phyloP scores from a whole-genome alignment of 2,329 filamentous ascomycete species.

The Pseudogymnoascus sp. region DNA sequence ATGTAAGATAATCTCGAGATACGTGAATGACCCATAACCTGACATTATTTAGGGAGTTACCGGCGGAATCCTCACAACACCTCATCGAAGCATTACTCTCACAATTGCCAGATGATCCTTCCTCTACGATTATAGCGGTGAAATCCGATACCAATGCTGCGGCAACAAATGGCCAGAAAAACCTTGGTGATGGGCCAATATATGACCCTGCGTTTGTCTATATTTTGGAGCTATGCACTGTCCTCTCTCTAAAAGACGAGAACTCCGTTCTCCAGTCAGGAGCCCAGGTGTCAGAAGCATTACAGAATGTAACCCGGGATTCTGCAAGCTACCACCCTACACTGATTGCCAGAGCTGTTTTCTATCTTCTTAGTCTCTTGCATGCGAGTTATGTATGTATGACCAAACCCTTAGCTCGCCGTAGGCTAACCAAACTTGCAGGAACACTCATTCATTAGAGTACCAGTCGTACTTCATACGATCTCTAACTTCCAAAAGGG shows the following conservation, averaged over 20 bases:
- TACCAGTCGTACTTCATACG: slow-evolving; percentile 82
- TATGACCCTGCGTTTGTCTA: slow-evolving; percentile 88
- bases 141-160: slow-evolving; percentile 72
- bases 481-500: slow-evolving; percentile 82
- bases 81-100: slow-evolving; percentile 68
- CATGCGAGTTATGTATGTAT: slow-evolving; percentile 72
- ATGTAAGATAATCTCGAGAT: slow-evolving; percentile 43
- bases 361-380: slow-evolving; percentile 76
- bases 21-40: slow-evolving; percentile 11
- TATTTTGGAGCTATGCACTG: slow-evolving; percentile 81
- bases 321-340: slow-evolving; percentile 70
- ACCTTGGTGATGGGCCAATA: slow-evolving; percentile 45
- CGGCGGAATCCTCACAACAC: slow-evolving; percentile 47
- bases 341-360: slow-evolving; percentile 74
- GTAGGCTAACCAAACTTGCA: slow-evolving; percentile 32
- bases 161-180: slow-evolving; percentile 53
- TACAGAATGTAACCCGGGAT: slow-evolving; percentile 78
- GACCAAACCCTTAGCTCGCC: neutral
- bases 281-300: slow-evolving; percentile 67
- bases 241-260: slow-evolving; percentile 67
- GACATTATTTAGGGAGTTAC: slow-evolving; percentile 44
- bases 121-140: slow-evolving; percentile 74
- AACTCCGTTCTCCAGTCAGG: slow-evolving; percentile 66
- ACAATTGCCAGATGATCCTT: slow-evolving; percentile 78
- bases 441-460: slow-evolving; percentile 86